These are phyloP conservation scores for Byssothecium circinans DNA, from an alignment of 2,329 filamentous ascomycete species.

Conservation along the genomic window DNA sequence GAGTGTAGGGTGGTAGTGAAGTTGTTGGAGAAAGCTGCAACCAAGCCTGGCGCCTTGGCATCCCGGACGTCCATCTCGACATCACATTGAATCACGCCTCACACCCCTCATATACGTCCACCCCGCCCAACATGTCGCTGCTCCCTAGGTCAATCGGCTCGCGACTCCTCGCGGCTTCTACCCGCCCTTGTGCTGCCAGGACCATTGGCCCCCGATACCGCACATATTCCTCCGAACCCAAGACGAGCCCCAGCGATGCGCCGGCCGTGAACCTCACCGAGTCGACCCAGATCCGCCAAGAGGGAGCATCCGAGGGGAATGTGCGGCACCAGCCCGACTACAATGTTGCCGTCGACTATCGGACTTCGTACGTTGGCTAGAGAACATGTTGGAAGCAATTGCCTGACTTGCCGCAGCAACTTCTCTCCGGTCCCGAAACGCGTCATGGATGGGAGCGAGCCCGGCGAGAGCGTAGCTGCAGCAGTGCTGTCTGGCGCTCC, in stretches of 20 bases:
- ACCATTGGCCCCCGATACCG: conserved; percentile 30
- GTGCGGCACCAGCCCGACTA: conserved; percentile 78
- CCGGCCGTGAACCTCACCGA: conserved; percentile 42
- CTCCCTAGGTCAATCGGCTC: conserved; percentile 46
- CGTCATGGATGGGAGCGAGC: conserved; percentile 89
- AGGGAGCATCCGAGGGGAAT: conserved; percentile 54
- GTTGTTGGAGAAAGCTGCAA: conserved; percentile 33
- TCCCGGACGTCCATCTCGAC: conserved; percentile 27
- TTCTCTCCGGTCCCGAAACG: conserved; percentile 90
- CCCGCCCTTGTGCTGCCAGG: conserved; percentile 30
- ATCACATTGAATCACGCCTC: conserved; percentile 18
- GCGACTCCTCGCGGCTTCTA: conserved; percentile 41
- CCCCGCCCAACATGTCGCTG: conserved; percentile 42
- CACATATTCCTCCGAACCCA: conserved; percentile 34
- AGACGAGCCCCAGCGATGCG: conserved; percentile 42
- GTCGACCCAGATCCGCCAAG: conserved; percentile 55
- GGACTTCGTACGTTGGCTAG: conserved; percentile 72
- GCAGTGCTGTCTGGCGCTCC: conserved; percentile 90
- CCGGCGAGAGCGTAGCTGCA: conserved; percentile 71
- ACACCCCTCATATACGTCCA: conserved; percentile 17
- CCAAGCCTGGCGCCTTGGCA: conserved; percentile 30
- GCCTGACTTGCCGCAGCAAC: conserved; percentile 58
- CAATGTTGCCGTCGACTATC: conserved; percentile 77
- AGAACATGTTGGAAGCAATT: conserved; percentile 1
- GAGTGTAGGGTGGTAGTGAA: conserved; percentile 28